Percentiles rank a stretch among this genome's conserved stretches.
Conservation (phyloP, 345 rosid species). For the Camelina laxa region DNA sequence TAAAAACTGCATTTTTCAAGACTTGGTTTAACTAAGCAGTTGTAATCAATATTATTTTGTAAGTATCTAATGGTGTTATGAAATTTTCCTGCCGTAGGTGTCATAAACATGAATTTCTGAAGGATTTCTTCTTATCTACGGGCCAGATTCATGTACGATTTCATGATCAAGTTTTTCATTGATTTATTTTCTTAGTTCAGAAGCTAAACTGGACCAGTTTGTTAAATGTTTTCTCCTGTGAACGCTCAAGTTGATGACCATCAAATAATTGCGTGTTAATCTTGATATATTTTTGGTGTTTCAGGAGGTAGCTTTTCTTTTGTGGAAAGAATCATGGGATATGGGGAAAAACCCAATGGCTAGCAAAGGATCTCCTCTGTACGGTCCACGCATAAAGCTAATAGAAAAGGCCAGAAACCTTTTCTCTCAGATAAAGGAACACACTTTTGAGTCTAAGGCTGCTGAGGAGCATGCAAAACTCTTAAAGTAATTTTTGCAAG, state of each 20-base stretch:
- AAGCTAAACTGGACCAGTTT: conserved; percentile 6
- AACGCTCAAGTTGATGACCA: conserved; percentile 1
- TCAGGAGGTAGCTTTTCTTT: conserved; percentile 91
- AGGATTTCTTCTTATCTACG: conserved; percentile 88
- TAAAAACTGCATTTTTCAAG: background rate
- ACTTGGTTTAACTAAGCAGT: background rate
- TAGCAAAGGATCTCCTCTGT: conserved; percentile 93
- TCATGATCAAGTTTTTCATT: conserved; percentile 20
- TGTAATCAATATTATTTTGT: background rate
- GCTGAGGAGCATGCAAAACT: conserved; percentile 98
- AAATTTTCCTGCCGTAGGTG: conserved; percentile 59
- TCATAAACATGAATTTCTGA: conserved; percentile 82
- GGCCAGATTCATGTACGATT: conserved; percentile 90
- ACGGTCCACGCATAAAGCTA: conserved; percentile 94
- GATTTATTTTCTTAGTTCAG: conserved; percentile 20
- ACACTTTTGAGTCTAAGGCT: conserved; percentile 91
- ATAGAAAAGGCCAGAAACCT: conserved; percentile 80
- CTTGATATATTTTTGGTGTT: conserved; percentile 9
- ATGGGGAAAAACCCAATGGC: conserved; percentile 93
- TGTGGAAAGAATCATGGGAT: conserved; percentile 99
- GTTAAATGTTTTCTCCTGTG: conserved; percentile 7
- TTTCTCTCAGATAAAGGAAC: conserved; percentile 89
- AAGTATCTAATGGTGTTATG: background rate
- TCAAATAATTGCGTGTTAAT: background rate
- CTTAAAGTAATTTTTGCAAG: conserved; percentile 61